Conservation (phyloP, 2,329 filamentous ascomycete species). For the Penicillium sp. region DNA sequence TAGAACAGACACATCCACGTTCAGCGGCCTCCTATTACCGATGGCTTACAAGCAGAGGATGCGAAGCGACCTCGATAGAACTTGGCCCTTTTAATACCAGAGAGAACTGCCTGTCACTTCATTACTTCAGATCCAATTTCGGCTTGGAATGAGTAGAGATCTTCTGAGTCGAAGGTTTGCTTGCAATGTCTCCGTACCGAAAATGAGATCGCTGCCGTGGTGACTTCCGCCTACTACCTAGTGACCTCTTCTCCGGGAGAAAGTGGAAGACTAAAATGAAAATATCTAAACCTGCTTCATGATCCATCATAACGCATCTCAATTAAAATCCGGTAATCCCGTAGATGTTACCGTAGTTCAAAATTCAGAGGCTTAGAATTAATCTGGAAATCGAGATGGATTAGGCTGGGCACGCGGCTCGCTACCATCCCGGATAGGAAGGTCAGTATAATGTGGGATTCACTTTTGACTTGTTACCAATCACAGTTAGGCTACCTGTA, state of each 20-base stretch:
- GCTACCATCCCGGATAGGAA: constrained; percentile 2
- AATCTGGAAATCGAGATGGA: not conserved
- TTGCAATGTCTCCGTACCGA: not conserved
- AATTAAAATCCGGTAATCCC: not conserved
- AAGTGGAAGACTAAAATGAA: not conserved
- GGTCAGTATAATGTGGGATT: not conserved
- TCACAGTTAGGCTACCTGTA: not conserved
- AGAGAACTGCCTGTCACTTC: no score
- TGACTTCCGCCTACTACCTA: not conserved
- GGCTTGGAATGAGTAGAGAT: no score
- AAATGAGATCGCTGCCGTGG: not conserved
- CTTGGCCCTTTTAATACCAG: not conserved
- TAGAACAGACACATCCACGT: no score
- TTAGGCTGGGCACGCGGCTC: not conserved
- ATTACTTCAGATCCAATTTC: no score
- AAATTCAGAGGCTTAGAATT: not conserved
- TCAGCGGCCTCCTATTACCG: not conserved
- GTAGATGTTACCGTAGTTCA: not conserved
- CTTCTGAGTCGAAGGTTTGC: not conserved
- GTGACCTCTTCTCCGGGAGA: not conserved
- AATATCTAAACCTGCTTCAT: not conserved
- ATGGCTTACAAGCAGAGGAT: not conserved
- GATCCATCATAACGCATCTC: not conserved
- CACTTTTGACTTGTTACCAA: not conserved
- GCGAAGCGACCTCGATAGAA: not conserved